Base-by-base conservation (phyloP, 371 early-diverging fungal species). In the Amoeboradix gromovi region DNA sequence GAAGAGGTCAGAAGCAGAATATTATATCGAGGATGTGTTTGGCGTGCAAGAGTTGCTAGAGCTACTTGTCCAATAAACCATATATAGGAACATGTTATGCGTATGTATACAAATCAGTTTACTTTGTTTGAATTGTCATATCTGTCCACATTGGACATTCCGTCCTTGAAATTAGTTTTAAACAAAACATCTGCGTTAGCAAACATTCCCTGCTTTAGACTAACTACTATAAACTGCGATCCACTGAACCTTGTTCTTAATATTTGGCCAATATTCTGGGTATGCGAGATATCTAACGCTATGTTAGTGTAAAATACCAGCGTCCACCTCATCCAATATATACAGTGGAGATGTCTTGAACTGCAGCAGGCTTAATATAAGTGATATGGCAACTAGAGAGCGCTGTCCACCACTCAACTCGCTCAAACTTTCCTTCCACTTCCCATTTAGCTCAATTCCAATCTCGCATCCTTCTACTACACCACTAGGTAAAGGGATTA, bases 341-440 rank as follows among this genome's bases (percentile, higher is more conserved):
- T 99, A 99, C 92, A 99, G 95, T 1, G 99, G 98, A 0, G 98
- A 97, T 1, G 99, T 98, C 75, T 94, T 97, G 78, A 92, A 97
- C 78, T 94, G 94, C 17, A 99, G 82, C 66, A 98, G 81, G 17
- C 97, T 85, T 68, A 99, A 82, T 70, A 99, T 97, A 68, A 99
- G 77, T 1, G 98, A 91, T 28, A 99, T 81, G 0, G 99, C 99
- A 68, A 95, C 87, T 69, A 98, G 74, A 0, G 93, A 93, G 68
- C 96, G 79, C 79, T 99, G 99, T 0, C 99, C 99, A 75, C 99
- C 99, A 75, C 92, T 92, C 17, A 99, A 78, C 78, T 99, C 99
- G 0, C 88, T 86, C 69, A 98, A 77, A 70, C 91, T 91, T 28
- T 94, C 84, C 74, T 98, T 98, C 98, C 98, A 98, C 1, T 92